These are phyloP conservation scores for Pyrrhoderma noxium DNA, from an alignment of 1,284 basidiomycete genomes.

Conservation along the genomic window DNA sequence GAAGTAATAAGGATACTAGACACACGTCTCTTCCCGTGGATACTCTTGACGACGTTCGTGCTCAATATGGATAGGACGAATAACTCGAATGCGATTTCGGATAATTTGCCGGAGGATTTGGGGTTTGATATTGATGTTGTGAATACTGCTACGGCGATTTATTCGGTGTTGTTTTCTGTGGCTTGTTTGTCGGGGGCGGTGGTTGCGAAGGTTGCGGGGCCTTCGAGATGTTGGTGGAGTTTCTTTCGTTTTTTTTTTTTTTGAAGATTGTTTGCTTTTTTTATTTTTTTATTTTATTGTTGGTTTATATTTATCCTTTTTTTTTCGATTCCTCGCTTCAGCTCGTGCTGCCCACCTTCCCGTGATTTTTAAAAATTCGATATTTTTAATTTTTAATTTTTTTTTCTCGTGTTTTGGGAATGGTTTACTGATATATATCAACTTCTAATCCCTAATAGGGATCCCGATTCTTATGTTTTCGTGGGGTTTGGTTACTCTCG, in stretches of 20 bases:
- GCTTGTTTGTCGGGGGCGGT: constrained; percentile 32
- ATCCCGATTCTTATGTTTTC: constrained; percentile 34
- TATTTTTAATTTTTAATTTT: too few relatives aligned
- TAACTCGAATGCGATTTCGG: constrained; percentile 33
- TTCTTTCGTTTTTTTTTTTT: background rate
- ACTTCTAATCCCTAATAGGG: constrained; percentile 23
- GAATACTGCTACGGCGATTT: constrained; percentile 32
- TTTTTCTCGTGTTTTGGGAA: background rate
- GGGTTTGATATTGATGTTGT: constrained; percentile 34
- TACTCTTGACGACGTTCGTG: constrained; percentile 34
- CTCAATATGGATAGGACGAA: constrained; percentile 37
- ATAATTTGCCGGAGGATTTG: constrained; percentile 31
- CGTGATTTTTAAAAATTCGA: too few relatives aligned
- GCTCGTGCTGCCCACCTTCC: too few relatives aligned
- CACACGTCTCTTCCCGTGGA: constrained; percentile 30
- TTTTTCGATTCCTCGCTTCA: too few relatives aligned
- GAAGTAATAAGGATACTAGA: constrained; percentile 30
- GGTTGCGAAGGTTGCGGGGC: constrained; percentile 32
- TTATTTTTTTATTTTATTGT: too few relatives aligned
- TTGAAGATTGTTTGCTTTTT: too few relatives aligned
- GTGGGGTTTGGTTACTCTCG: constrained; percentile 33
- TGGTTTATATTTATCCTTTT: too few relatives aligned
- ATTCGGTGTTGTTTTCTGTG: constrained; percentile 29
- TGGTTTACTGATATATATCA: background rate
- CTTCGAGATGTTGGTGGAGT: constrained; percentile 28